phyloP scores from a whole-genome alignment of 768 basidiomycete species.

The Clavulina sp. region DNA sequence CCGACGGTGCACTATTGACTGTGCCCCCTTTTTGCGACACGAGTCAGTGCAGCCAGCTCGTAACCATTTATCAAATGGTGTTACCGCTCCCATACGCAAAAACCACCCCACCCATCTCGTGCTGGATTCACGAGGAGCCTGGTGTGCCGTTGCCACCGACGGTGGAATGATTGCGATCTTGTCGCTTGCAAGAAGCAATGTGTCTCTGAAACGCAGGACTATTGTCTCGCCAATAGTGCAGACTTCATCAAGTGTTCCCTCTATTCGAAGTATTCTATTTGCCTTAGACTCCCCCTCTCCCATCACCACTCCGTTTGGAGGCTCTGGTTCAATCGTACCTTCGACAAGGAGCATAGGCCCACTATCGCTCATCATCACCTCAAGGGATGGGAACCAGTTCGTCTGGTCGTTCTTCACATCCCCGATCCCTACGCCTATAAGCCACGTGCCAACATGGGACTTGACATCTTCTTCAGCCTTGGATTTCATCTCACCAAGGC shows the following conservation, averaged over 20 bases:
- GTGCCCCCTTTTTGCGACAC: neutral
- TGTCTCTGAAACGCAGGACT: neutral
- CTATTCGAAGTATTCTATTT: neutral
- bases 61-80: too few species aligned
- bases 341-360: slow-evolving; percentile 14
- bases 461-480: too few species aligned
- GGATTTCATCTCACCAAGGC: too few species aligned
- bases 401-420: too few species aligned
- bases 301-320: neutral
- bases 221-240: too few species aligned
- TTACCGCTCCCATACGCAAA: neutral
- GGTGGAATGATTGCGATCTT: slow-evolving; percentile 48
- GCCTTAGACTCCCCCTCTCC: neutral
- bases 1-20: neutral
- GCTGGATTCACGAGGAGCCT: slow-evolving; percentile 39
- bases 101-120: slow-evolving; percentile 32
- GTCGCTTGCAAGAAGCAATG: slow-evolving; percentile 22
- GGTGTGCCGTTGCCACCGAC: slow-evolving; percentile 56
- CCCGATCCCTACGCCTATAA: too few species aligned
- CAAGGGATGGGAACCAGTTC: too few species aligned
- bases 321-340: slow-evolving; percentile 1
- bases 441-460: too few species aligned
- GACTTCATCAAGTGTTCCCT: neutral
- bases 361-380: slow-evolving; percentile 51
- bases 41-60: too few species aligned